Conservation (phyloP, 805 yeast species). For the Saturnispora saitoi region DNA sequence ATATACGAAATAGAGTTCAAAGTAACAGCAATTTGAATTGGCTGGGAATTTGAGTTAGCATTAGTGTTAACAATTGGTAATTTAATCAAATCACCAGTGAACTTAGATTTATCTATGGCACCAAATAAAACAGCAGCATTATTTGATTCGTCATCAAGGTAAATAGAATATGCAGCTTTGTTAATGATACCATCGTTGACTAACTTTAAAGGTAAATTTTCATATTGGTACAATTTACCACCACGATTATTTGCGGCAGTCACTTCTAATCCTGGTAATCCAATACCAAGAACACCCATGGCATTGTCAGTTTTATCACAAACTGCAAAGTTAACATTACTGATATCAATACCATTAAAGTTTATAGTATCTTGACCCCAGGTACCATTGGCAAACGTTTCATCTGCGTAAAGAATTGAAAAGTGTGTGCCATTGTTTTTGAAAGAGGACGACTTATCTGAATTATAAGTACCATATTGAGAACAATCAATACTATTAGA, state of each 20-base stretch:
- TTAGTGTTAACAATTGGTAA: constrained; percentile 44
- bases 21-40: constrained; percentile 43
- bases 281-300: constrained; percentile 69
- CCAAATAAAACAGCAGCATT: constrained; percentile 62
- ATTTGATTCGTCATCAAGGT: constrained; percentile 37
- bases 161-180: constrained; percentile 53
- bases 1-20: constrained; percentile 31
- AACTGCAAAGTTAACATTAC: constrained; percentile 60
- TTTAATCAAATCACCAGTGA: constrained; percentile 40
- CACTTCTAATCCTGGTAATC: constrained; percentile 59
- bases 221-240: constrained; percentile 35
- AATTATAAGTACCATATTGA: constrained; percentile 40
- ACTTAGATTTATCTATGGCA: constrained; percentile 59
- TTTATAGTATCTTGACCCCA: constrained; percentile 59
- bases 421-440: constrained; percentile 34
- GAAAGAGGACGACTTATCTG: constrained; percentile 33
- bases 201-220: constrained; percentile 59
- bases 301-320: constrained; percentile 57
- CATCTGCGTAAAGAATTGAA: constrained; percentile 40
- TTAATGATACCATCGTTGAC: constrained; percentile 48
- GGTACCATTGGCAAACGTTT: constrained; percentile 38
- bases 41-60: constrained; percentile 26
- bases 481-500: constrained; percentile 31
- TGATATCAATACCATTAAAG: constrained; percentile 41
- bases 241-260: constrained; percentile 29